Base-by-base conservation (phyloP, 805 yeast species). In the Hanseniaspora singularis region DNA sequence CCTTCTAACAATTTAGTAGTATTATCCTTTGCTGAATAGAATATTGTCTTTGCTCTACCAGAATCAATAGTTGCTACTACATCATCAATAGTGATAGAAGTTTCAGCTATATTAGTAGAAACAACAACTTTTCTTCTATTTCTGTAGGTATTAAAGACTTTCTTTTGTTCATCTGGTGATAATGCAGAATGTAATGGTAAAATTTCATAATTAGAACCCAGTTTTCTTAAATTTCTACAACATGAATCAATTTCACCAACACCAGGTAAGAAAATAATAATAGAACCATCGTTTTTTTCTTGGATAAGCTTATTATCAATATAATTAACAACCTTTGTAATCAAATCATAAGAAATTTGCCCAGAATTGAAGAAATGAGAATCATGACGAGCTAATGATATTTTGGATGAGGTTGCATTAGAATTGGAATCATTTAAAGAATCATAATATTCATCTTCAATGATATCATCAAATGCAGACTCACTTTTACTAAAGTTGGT, bases 81-180 rank as follows among this genome's bases (percentile, higher is more conserved):
- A 62, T 89, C 98, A 14, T 95, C 85, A 47, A 89, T 89, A 1
- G 98, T 89, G 53, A 89, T 87, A 14, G 98, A 89, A 0, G 98
- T 89, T 64, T 89, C 98, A 0, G 98, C 98, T 50, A 89, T 84
- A 58, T 89, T 88, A 0, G 98, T 89, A 1, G 95, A 76, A 0
- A 82, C 89, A 11, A 89, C 87, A 32, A 89, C 73, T 54, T 89
- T 89, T 52, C 96, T 69, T 12, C 78, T 79, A 0, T 50, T 52
- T 0, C 77, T 73, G 3, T 84, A 74, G 2, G 55, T 53, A 33
- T 63, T 66, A 59, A 89, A 89, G 1, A 88, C 94, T 30, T 70
- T 68, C 39, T 79, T 77, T 57, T 89, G 98, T 30, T 88, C 96
- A 12, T 70, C 69, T 0, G 96, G 83, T 2, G 84, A 69, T 44